Percentiles rank a stretch among this genome's conserved stretches.
Conservation (phyloP, 2,329 filamentous ascomycete genomes). For the Pleurostoma richardsiae region DNA sequence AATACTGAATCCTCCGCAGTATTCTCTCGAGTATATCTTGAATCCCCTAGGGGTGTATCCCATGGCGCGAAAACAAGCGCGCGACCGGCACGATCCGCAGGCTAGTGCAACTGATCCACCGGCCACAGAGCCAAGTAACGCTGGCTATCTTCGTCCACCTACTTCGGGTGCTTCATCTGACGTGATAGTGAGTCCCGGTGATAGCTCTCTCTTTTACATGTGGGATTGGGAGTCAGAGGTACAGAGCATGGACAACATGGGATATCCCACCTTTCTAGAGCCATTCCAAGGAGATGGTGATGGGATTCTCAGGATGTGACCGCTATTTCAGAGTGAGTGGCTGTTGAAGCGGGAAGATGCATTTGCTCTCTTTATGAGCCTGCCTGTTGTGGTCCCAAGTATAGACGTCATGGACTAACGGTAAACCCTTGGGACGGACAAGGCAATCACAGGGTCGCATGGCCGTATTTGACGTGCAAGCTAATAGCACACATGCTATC, state of each 20-base stretch:
- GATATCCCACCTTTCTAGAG: conserved; percentile 6
- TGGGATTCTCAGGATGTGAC: not conserved
- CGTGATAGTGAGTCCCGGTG: not conserved
- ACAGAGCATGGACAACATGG: conserved; percentile 4
- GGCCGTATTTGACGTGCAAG: too few species aligned
- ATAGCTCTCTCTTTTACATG: not conserved
- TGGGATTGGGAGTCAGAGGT: conserved; percentile 5
- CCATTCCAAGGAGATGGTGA: not conserved
- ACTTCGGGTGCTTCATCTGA: not conserved
- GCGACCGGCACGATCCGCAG: conserved; percentile 3
- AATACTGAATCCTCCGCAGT: not conserved
- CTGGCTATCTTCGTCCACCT: not conserved
- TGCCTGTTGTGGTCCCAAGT: too few species aligned
- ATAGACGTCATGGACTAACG: too few species aligned
- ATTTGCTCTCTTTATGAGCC: too few species aligned
- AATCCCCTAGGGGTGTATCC: conserved; percentile 6
- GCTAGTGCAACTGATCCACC: not conserved
- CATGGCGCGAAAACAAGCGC: conserved; percentile 3
- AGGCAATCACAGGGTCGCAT: too few species aligned
- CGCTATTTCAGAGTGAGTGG: too few species aligned
- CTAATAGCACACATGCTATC: too few species aligned
- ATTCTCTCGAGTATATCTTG: conserved; percentile 5
- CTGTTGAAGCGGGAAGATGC: too few species aligned
- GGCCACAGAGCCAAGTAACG: not conserved
- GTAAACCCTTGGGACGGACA: too few species aligned